These are phyloP conservation scores for Clarireedia homoeocarpa DNA, from an alignment of 2,329 filamentous ascomycete species.

Conservation along the genomic window DNA sequence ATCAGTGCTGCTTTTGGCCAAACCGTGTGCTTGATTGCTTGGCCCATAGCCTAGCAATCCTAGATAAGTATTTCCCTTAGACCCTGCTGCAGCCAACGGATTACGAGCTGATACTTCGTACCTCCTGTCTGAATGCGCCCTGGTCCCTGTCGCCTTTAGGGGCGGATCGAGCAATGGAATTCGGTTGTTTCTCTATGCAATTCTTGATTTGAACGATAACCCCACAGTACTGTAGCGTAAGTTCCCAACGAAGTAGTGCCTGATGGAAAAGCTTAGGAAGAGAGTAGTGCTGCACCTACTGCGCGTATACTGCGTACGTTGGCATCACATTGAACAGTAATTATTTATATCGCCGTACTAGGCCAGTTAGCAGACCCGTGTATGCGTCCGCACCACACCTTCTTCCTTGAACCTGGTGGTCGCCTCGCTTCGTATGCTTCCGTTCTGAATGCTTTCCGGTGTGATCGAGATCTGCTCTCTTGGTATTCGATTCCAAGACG, in stretches of 20 bases:
- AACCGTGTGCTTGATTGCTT: not conserved
- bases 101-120: constrained; percentile 1
- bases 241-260: too few relatives aligned
- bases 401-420: too few relatives aligned
- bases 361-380: not conserved
- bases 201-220: not conserved
- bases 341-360: not conserved
- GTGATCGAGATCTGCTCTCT: not conserved
- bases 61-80: not conserved
- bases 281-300: too few relatives aligned
- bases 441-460: not conserved
- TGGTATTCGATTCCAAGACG: not conserved
- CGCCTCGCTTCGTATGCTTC: too few relatives aligned
- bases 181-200: constrained; percentile 1
- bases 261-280: too few relatives aligned
- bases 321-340: too few relatives aligned
- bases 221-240: too few relatives aligned
- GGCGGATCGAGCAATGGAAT: not conserved
- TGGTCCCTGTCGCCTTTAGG: too few relatives aligned
- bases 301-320: too few relatives aligned
- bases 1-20: constrained; percentile 1
- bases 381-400: not conserved
- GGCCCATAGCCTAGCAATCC: not conserved
- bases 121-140: too few relatives aligned
- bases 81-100: not conserved